These are phyloP conservation scores for Geotrichum candidum DNA, from an alignment of 1,139 yeast species.

Conservation along the genomic window DNA sequence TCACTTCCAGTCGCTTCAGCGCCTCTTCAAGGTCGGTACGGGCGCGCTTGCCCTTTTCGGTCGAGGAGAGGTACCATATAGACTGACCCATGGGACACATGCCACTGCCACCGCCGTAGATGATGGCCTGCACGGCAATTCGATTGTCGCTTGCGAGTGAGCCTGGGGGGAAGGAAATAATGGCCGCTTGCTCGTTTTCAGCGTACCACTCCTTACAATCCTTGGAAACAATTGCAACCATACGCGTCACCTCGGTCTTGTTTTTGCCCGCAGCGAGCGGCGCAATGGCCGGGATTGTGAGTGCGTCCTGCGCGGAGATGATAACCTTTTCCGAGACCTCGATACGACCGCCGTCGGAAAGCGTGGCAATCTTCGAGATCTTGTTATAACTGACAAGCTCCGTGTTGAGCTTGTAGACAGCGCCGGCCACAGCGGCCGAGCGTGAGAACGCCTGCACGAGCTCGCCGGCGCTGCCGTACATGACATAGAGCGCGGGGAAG, in stretches of 20 bases:
- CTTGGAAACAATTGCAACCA: conserved; percentile 77
- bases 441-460: conserved; percentile 95
- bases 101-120: conserved; percentile 85
- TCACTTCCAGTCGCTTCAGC: conserved; percentile 66
- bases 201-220: conserved; percentile 90
- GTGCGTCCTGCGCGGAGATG: conserved; percentile 12
- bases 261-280: conserved; percentile 35
- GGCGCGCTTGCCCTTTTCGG: conserved; percentile 61
- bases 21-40: conserved; percentile 78
- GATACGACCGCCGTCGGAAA: conserved; percentile 71
- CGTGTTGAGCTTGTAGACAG: conserved; percentile 81
- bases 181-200: conserved; percentile 74
- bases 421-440: conserved; percentile 97
- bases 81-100: conserved; percentile 85
- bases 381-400: conserved; percentile 59
- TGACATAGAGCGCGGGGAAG: conserved; percentile 87
- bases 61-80: conserved; percentile 82
- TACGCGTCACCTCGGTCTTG: conserved; percentile 50
- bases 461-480: conserved; percentile 96
- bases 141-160: conserved; percentile 63
- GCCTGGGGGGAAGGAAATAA: conserved; percentile 90
- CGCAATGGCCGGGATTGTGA: conserved; percentile 49
- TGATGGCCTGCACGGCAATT: conserved; percentile 75
- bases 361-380: conserved; percentile 55
- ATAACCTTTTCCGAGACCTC: conserved; percentile 72